Conservation (phyloP, 2,329 filamentous ascomycete species). For the Arthrobotrys iridis region DNA sequence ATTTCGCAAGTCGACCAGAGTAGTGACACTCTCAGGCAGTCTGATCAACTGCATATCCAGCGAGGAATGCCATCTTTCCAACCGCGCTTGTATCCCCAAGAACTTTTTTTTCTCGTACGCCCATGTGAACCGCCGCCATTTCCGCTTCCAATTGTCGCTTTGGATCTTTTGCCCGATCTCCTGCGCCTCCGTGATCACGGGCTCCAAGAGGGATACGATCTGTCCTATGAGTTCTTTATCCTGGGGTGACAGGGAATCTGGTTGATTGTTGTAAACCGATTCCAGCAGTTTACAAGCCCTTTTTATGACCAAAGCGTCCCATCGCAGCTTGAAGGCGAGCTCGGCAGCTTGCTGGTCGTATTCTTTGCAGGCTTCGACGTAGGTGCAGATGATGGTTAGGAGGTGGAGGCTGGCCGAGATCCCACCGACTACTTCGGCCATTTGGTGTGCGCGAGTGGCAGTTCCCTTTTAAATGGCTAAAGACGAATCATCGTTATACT, state of each 20-base stretch:
- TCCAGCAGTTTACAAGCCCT: not conserved
- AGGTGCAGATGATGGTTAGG: conserved; percentile 3
- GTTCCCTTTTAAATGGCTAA: not conserved
- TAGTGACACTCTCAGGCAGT: conserved; percentile 1
- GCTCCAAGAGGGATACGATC: not conserved
- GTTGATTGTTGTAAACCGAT: not conserved
- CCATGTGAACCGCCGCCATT: not conserved
- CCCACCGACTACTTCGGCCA: not conserved
- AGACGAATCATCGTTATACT: not conserved
- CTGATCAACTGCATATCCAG: conserved; percentile 3
- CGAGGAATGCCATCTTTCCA: conserved; percentile 1
- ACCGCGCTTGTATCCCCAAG: not conserved
- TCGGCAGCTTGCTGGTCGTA: not conserved
- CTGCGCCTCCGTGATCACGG: conserved; percentile 4
- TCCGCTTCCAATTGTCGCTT: conserved; percentile 3
- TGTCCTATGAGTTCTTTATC: not conserved
- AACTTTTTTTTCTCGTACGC: conserved; percentile 3
- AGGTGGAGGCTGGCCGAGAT: not conserved
- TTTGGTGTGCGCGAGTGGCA: not conserved
- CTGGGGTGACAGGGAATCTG: not conserved
- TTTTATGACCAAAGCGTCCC: not conserved
- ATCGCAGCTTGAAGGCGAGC: not conserved
- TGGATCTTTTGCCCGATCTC: conserved; percentile 4
- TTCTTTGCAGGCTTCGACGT: conserved; percentile 1
- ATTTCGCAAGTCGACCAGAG: not conserved